Base-by-base conservation (phyloP, 306 rosid species). In the Dryas alaskensis region DNA sequence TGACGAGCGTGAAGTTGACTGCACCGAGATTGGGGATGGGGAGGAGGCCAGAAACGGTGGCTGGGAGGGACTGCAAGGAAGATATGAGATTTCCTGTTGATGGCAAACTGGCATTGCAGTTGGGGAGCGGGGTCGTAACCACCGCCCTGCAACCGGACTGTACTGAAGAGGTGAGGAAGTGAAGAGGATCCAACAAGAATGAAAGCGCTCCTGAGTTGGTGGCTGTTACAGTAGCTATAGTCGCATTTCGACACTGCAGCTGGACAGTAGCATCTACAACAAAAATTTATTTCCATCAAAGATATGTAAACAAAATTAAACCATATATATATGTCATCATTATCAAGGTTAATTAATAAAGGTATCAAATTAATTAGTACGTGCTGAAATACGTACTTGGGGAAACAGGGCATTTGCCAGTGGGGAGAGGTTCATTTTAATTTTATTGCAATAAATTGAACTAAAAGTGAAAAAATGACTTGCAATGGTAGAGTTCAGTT, bases 181-280 rank as follows among this genome's bases (percentile, higher is more conserved):
- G 76, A 0, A 78, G 5, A 22, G 89, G 83, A 65, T 85, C 65
- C 53, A 78, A 7, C 8, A 75, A 0, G 0, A 82, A 67, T 3
- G 78, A 70, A 67, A 85, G 82, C 0, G 31, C 0, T 48, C 82
- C 87, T 3, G 7, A 0, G 3, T 19, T 10, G 45, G 74, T 80
- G 4, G 83, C 78, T 45, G 76, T 74, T 72, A 78, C 16, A 1
- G 70, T 61, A 31, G 37, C 37, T 0, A 85, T 72, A 7, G 78
- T 68, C 47, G 74, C 70, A 7, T 78, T 82, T 78, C 75, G 13
- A 43, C 60, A 2, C 43, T 10, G 70, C 48, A 86, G 22, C 40
- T 69, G 83, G 7, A 86, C 81, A 6, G 25, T 39, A 53, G 85
- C 85, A 78, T 73, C 81, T 78, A 70, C 54, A 65, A 45, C 70